A percentile compares a stretch with the other conserved stretches of the same genome.
Conservation (phyloP, 371 early-diverging fungal species). For the Mortierella sp. region DNA sequence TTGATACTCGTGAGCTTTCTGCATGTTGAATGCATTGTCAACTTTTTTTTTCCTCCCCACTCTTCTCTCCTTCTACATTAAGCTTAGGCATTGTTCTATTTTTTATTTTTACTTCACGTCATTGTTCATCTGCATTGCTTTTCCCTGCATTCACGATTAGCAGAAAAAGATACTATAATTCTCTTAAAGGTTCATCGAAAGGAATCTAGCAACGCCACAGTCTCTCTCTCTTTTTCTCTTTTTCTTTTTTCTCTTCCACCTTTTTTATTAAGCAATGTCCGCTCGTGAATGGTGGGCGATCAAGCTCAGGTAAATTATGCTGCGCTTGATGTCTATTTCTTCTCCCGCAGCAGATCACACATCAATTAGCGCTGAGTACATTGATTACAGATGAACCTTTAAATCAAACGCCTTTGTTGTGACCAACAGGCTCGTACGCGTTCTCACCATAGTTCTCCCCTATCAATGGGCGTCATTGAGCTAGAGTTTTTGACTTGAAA, state of each 20-base stretch:
- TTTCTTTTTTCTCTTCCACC: no score
- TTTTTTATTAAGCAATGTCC: slow-evolving; percentile 33
- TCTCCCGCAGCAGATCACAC: not conserved
- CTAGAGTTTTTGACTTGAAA: slow-evolving; percentile 1
- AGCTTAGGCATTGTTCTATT: no score
- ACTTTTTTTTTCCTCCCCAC: no score
- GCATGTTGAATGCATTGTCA: no score
- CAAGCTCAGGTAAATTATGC: slow-evolving; percentile 50
- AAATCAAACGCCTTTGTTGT: not conserved
- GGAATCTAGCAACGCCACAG: not conserved
- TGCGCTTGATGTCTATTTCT: not conserved
- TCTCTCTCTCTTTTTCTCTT: no score
- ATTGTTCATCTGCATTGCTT: no score
- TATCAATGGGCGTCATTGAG: not conserved
- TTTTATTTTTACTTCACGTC: no score
- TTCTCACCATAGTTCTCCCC: no score
- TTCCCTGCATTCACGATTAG: not conserved
- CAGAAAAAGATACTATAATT: no score
- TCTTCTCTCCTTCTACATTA: no score
- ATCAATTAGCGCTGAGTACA: not conserved
- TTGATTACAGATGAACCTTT: not conserved
- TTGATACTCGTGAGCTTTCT: no score
- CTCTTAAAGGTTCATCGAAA: no score
- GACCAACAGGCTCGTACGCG: not conserved
- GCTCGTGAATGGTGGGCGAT: slow-evolving; percentile 56